Percentiles rank a stretch among this genome's conserved stretches.
These are phyloP conservation scores for Penicillium turbatum DNA, from an alignment of 495 filamentous ascomycete species.

Conservation along the genomic window DNA sequence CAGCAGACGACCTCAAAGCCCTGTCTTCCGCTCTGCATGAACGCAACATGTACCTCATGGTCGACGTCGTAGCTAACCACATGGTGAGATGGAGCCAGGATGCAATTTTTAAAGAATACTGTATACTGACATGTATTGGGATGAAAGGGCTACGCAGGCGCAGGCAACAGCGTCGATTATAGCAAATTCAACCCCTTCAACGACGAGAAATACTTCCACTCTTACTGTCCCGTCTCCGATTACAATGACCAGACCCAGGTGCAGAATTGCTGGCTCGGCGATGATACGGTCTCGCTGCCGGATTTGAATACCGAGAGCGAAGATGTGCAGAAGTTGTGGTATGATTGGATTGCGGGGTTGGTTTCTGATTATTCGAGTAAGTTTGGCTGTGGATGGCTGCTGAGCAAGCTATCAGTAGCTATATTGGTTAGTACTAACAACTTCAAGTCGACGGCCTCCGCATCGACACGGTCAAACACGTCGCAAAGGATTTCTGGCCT, in stretches of 20 bases:
- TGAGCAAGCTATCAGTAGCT: background rate
- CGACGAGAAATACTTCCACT: slow-evolving; percentile 59
- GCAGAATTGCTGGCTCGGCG: slow-evolving; percentile 61
- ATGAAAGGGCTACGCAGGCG: slow-evolving; percentile 51
- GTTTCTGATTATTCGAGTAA: slow-evolving; percentile 61
- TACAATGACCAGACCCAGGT: slow-evolving; percentile 53
- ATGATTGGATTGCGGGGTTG: slow-evolving; percentile 61
- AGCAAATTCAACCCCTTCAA: slow-evolving; percentile 62
- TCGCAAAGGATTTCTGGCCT: slow-evolving; percentile 66
- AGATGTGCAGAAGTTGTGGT: slow-evolving; percentile 53
- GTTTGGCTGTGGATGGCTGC: background rate
- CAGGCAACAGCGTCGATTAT: slow-evolving; percentile 54
- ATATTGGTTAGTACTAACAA: background rate
- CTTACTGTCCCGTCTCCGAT: slow-evolving; percentile 58
- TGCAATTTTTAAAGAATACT: background rate
- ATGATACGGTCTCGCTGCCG: slow-evolving; percentile 57
- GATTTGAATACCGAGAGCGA: slow-evolving; percentile 64
- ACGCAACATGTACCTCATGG: slow-evolving; percentile 69
- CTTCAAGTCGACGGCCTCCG: slow-evolving; percentile 66
- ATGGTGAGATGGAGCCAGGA: slow-evolving; percentile 46
- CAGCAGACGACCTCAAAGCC: slow-evolving; percentile 57
- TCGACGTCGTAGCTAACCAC: slow-evolving; percentile 77
- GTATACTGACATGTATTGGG: background rate
- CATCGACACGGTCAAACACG: slow-evolving; percentile 70
- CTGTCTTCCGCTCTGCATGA: slow-evolving; percentile 57